Evolutionary conservation across 2,329 filamentous ascomycete genomes (phyloP), one percentile per base, ranked within the genome.

Genomic region (Monilinia polystroma): DNA sequence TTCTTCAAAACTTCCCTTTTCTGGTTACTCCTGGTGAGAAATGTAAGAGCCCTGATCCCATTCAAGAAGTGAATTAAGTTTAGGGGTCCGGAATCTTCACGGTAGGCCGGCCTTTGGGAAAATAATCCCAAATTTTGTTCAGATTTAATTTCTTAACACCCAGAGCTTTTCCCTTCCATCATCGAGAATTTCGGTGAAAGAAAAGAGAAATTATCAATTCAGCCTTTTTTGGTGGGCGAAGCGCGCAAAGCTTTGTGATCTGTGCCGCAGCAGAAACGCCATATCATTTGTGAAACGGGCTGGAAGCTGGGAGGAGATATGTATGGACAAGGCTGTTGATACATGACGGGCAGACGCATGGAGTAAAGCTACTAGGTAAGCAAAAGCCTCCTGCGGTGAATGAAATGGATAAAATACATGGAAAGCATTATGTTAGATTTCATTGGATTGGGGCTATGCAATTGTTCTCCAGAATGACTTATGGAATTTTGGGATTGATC

Each of bases 231-330:
- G 45, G 45, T 49, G 58, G 58, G 58, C 57, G 45, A 51, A 60
- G 58, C 58, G 51, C 14, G 4, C 11, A 23, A 29, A 59, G 32
- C 35, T 60, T 55, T 23, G 45, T 54, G 38, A 29, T 14, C n/a
- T 66, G 43, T 35, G 20, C 55, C 63, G 63, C 63, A 59, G 63
- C 63, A 59, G 23, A 52, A 59, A 59, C 63, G 45, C 55, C 47
- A 60, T 58, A 7, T 64, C 32, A 5, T 51, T 51, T 23, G 55
- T 66, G 63, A 60, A 53, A 66, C 63, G 6, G 20, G 53, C 18
- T 20, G 26, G 52, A 58, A 58, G 53, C 32, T 16, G 14, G n/a
- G 26, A 26, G 41, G 26, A 18, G 32, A 64, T 38, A 59, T 35
- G 43, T 49, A 47, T 64, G 53, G 26, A 57, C 52, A 47, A 64